Conservation (phyloP, 345 rosid genomes). For the Murraya koenigii region DNA sequence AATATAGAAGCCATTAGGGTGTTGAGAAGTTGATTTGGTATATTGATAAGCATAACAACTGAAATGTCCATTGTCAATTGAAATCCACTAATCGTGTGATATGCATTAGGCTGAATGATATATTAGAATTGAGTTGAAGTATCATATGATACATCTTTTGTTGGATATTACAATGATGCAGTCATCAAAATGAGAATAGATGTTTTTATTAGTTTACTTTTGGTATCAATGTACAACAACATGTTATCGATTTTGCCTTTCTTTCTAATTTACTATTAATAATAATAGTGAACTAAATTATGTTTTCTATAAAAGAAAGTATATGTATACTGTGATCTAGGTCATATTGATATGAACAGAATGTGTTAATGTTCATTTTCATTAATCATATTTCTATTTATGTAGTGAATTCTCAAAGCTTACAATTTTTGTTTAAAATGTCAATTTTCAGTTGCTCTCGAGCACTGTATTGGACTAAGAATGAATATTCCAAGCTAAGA, state of each 20-base stretch:
- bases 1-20: not conserved
- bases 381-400: not conserved
- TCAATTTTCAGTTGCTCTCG: constrained; percentile 17
- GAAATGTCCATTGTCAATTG: too few relatives aligned
- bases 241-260: not conserved
- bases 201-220: not conserved
- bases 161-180: not conserved
- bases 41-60: not conserved
- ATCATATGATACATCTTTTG: not conserved
- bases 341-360: not conserved
- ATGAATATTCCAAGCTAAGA: constrained; percentile 19
- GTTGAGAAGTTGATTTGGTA: not conserved
- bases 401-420: not conserved
- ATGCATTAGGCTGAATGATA: not conserved
- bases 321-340: not conserved
- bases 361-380: not conserved
- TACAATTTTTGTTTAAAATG: not conserved
- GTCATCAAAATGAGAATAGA: not conserved
- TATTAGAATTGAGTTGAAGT: not conserved
- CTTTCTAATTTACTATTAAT: not conserved
- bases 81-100: too few relatives aligned
- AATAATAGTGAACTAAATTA: too few relatives aligned
- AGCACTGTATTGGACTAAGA: constrained; percentile 24
- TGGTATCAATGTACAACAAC: not conserved
- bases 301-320: too few relatives aligned